Evolutionary conservation across 75 land plant species (phyloP).

Genomic region (Picea sitchensis): DNA sequence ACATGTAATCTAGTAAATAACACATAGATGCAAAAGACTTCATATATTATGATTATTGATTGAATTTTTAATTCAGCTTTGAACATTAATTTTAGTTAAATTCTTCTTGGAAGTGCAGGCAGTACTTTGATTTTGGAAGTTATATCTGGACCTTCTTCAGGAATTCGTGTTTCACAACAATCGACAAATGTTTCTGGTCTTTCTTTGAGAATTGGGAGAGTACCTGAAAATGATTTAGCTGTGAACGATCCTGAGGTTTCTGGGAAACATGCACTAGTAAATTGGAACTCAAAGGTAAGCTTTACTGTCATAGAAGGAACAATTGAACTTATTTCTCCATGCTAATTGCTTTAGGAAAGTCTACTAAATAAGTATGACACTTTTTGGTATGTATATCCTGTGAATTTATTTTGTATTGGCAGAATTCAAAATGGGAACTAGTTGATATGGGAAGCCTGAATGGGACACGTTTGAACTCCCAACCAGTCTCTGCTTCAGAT

Average conservation of each 20-base stretch:
- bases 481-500: slow-evolving; percentile 43
- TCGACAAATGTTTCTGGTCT: slow-evolving; percentile 34
- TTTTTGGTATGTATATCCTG: not conserved
- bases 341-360: not conserved
- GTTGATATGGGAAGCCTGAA: slow-evolving; percentile 93
- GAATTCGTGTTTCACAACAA: slow-evolving; percentile 33
- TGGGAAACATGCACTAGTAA: slow-evolving; percentile 90
- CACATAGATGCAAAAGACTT: not conserved
- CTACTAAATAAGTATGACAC: not conserved
- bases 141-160: slow-evolving; percentile 78
- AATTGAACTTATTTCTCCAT: not conserved
- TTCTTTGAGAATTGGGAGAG: slow-evolving; percentile 78
- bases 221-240: slow-evolving; percentile 72
- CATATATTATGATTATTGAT: not conserved
- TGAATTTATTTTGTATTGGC: slow-evolving; percentile 3
- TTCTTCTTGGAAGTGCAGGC: slow-evolving; percentile 49
- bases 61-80: not conserved
- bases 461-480: slow-evolving; percentile 81
- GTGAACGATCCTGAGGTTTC: slow-evolving; percentile 94
- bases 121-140: slow-evolving; percentile 74
- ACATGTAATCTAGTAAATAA: not conserved
- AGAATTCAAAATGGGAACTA: slow-evolving; percentile 85
- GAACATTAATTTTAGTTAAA: not conserved
- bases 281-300: slow-evolving; percentile 80
- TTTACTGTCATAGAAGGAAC: not conserved